Conservation (phyloP, 1,139 yeast genomes). For the Kurtzmaniella quercitrusa region DNA sequence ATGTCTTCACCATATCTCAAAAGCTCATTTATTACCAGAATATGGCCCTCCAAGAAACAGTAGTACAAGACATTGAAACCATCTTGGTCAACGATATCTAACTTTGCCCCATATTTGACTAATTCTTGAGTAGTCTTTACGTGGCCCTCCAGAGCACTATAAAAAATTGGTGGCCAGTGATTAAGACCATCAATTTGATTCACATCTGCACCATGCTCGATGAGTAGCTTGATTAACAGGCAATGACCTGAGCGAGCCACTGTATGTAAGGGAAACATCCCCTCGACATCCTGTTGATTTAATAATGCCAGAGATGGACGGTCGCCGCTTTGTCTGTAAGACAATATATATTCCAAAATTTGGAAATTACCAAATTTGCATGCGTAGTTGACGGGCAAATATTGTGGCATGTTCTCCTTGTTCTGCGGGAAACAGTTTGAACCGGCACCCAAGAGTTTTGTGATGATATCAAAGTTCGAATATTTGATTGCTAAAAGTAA, state of each 20-base stretch:
- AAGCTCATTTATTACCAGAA: conserved; percentile 69
- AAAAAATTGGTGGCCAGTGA: conserved; percentile 92
- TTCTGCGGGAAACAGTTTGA: conserved; percentile 55
- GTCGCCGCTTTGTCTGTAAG: conserved; percentile 16
- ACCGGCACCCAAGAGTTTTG: conserved; percentile 40
- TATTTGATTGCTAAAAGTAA: conserved; percentile 73
- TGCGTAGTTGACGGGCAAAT: conserved; percentile 84
- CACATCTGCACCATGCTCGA: conserved; percentile 71
- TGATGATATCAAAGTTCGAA: conserved; percentile 54
- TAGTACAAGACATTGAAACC: conserved; percentile 81
- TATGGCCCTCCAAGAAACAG: conserved; percentile 93
- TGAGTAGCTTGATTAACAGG: conserved; percentile 61
- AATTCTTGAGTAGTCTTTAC: conserved; percentile 65
- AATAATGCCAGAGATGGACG: conserved; percentile 23
- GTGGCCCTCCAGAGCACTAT: conserved; percentile 87
- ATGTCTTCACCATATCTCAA: conserved; percentile 25
- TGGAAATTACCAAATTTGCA: conserved; percentile 79
- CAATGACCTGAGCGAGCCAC: conserved; percentile 82
- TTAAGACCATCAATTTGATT: conserved; percentile 80
- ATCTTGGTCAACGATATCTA: conserved; percentile 75
- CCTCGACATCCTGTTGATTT: conserved; percentile 75
- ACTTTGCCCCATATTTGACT: conserved; percentile 68
- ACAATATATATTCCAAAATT: conserved; percentile 59
- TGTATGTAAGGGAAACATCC: conserved; percentile 82
- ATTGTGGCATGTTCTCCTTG: conserved; percentile 49